These are phyloP conservation scores for Rosa multiflora DNA, from an alignment of 306 rosid genomes.

Conservation along the genomic window DNA sequence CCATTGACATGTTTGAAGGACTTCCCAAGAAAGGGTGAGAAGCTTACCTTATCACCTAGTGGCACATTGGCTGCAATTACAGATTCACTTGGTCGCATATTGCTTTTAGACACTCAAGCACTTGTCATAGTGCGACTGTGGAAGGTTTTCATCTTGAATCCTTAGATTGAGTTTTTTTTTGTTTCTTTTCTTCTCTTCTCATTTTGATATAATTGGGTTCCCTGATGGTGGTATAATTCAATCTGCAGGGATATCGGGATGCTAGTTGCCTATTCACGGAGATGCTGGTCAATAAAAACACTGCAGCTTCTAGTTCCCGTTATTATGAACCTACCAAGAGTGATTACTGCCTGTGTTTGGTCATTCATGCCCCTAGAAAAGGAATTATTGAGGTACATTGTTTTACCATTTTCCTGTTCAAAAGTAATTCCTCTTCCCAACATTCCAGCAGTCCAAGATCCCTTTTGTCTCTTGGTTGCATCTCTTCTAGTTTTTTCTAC, in stretches of 20 bases:
- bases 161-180: not conserved
- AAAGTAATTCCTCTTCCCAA: not conserved
- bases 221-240: conserved; percentile 17
- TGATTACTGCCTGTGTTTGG: conserved; percentile 96
- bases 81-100: conserved; percentile 96
- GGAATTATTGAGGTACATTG: conserved; percentile 80
- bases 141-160: conserved; percentile 59
- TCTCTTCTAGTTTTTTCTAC: not conserved
- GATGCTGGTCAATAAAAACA: conserved; percentile 78
- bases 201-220: conserved; percentile 4
- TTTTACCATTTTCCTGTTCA: not conserved
- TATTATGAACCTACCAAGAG: conserved; percentile 73
- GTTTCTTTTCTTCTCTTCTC: not conserved
- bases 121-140: conserved; percentile 97
- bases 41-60: conserved; percentile 92
- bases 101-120: conserved; percentile 95
- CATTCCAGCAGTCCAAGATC: not conserved
- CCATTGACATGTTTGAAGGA: conserved; percentile 90
- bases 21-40: conserved; percentile 97
- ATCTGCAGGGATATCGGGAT: conserved; percentile 89
- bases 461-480: not conserved
- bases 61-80: conserved; percentile 97
- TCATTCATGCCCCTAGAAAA: conserved; percentile 93
- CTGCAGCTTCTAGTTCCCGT: conserved; percentile 57
- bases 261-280: conserved; percentile 96